Percentiles rank a stretch among this genome's conserved stretches.
Conservation (phyloP, 495 filamentous ascomycete species). For the Penicillium dipodomyicola region DNA sequence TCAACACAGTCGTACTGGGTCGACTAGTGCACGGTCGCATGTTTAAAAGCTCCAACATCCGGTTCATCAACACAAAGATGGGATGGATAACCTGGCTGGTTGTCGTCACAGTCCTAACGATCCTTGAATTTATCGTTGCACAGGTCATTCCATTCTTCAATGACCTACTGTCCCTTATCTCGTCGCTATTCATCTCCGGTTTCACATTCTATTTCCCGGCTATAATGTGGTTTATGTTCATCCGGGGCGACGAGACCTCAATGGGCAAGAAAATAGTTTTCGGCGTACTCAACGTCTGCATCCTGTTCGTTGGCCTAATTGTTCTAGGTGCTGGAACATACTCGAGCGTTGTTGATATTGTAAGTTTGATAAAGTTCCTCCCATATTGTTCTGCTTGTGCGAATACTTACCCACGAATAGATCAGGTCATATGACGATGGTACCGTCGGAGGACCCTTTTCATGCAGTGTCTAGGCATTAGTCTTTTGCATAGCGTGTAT, state of each 20-base stretch:
- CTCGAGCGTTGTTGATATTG: constrained; percentile 55
- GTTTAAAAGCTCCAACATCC: constrained; percentile 52
- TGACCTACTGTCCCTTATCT: constrained; percentile 56
- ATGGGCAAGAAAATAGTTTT: constrained; percentile 34
- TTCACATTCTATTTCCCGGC: constrained; percentile 42
- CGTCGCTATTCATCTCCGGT: constrained; percentile 40
- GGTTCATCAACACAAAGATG: constrained; percentile 58
- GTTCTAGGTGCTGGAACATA: constrained; percentile 57
- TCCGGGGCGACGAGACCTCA: constrained; percentile 33
- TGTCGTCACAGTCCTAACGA: constrained; percentile 51
- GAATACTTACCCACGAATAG: too few relatives aligned
- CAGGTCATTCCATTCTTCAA: constrained; percentile 68
- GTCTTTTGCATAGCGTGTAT: neutral
- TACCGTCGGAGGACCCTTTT: too few relatives aligned
- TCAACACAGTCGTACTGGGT: constrained; percentile 57
- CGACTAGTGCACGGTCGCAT: constrained; percentile 62
- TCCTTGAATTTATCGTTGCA: constrained; percentile 64
- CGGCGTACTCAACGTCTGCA: constrained; percentile 22
- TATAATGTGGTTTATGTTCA: constrained; percentile 61
- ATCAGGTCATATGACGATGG: too few relatives aligned
- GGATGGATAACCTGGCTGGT: constrained; percentile 58
- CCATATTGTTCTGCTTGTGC: too few relatives aligned
- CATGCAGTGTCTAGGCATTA: too few relatives aligned
- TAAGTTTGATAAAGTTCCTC: constrained; percentile 33
- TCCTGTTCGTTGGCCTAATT: constrained; percentile 39